These are phyloP conservation scores for Penicillium simplicissimum DNA, from an alignment of 495 filamentous ascomycete genomes.

Conservation along the genomic window DNA sequence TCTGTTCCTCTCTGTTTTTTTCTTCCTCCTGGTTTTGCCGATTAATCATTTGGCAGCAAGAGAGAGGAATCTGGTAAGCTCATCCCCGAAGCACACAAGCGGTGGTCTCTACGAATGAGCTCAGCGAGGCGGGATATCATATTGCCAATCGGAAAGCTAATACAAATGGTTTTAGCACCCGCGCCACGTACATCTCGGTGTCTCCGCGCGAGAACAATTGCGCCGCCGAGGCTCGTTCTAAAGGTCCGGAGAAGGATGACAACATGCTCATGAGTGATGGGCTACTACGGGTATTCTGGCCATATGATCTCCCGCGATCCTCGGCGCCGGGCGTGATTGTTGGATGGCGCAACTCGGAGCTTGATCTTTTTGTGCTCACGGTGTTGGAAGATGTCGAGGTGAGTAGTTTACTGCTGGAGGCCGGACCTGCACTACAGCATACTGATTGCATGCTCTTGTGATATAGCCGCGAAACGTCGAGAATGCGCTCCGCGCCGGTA, in stretches of 20 bases:
- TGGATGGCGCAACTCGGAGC: constrained; percentile 90
- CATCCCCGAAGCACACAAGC: not conserved
- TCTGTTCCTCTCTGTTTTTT: constrained; percentile 70
- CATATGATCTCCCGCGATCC: constrained; percentile 75
- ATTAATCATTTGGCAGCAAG: constrained; percentile 69
- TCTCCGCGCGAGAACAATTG: constrained; percentile 94
- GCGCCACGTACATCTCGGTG: constrained; percentile 73
- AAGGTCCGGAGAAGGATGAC: constrained; percentile 65
- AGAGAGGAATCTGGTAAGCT: constrained; percentile 64
- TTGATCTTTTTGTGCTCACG: constrained; percentile 87
- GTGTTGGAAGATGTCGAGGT: constrained; percentile 93
- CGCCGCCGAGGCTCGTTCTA: constrained; percentile 94
- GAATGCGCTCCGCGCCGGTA: constrained; percentile 80
- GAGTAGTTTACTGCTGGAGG: constrained; percentile 10
- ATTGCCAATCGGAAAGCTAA: constrained; percentile 10
- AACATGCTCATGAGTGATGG: constrained; percentile 81
- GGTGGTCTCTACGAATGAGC: not conserved
- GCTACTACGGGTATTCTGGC: constrained; percentile 98
- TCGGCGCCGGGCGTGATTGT: constrained; percentile 81
- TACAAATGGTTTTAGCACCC: constrained; percentile 65
- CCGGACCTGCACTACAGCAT: not conserved
- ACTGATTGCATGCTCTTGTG: constrained; percentile 10
- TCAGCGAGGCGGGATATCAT: not conserved
- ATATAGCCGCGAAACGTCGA: constrained; percentile 72
- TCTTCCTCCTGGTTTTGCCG: constrained; percentile 73